Evolutionary conservation across 129 eudicot species (phyloP), one percentile per base, ranked within the genome.

Genomic region (Chrysanthemum lavandulifolium): DNA sequence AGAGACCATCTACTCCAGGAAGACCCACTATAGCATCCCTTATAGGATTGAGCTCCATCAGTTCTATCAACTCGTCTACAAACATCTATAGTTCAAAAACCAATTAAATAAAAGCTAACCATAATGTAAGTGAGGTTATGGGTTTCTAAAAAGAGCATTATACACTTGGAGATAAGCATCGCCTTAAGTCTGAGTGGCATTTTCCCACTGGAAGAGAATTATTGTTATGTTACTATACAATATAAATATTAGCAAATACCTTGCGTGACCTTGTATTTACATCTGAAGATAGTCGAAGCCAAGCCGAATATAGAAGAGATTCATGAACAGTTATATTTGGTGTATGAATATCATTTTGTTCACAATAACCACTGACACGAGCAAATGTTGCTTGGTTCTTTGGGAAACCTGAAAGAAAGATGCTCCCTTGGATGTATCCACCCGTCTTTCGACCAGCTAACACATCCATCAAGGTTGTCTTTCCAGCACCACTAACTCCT

Each of bases 391-490:
- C 75, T 81, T 92, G 98, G 55, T 89, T 82, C 53, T 92, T 92
- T 6, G 95, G 90, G 75, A 72, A 85, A n/a, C 98, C 95, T 13
- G 96, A 87, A 63, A 92, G 75, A 53, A 62, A 81, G 19, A 87
- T 85, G 64, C 31, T 76, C 67, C 98, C 98, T 82, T 92, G 82
- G 8, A 84, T 84, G 65, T 27, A 85, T 15, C 98, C 96, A 8
- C 88, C 84, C 1, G 98, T 89, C 53, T 89, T 92, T 69, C 96
- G 57, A 71, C 98, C 95, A 0, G 96, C 96, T 69, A 92, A 77
- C 9, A 89, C 98, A 72, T 89, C 98, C 96, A 89, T 89, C 72
- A 92, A 79, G 0, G 96, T 92, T 27, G 98, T 92, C 81, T 92
- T 92, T 48, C 98, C 96, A 29, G 96, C 95, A 13, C 98, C 96